Base-by-base conservation (phyloP, 768 basidiomycete genomes). In the Lactifluus piperatus region DNA sequence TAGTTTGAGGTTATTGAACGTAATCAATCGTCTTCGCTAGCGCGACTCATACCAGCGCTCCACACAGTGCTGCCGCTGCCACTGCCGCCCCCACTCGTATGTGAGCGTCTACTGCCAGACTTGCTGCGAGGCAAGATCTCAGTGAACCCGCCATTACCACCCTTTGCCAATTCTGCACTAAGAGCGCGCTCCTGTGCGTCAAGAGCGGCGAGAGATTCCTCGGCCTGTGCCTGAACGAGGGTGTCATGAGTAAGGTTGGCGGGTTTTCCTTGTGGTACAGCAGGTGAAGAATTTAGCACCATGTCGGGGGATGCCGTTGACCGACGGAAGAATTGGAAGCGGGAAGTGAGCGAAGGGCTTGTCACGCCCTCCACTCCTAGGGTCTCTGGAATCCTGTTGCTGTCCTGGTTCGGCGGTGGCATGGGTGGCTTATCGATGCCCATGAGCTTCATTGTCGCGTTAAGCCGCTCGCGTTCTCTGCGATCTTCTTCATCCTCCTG, bases 361-460 rank as follows among this genome's bases (percentile, higher is more conserved):
- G 69, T 62, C 20, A 74, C 70, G 5, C 60, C 64, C 14, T 70
- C 67, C 18, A 67, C 65, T 8, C 54, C 59, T 16, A 70, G 66
- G 29, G 55, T 55, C 14, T 53, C 65, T 3, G 78, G 76, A 16
- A 75, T 71, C 18, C 75, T 73, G 58, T 68, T 68, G 62, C 72
- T 74, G 60, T 77, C 78, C 67, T 74, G 74, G 60, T 74, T 67
- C 36, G 69, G 68, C 30, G 71, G 69, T 22, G 79, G 73, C 51
- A 76, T 67, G n/a, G 75, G 69, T 30, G 85, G 83, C 70, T 87
- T 75, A 49, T 81, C 84, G 60, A 95, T 91, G 5, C 95, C 95
- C 86, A 94, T 92, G 29, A 95, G 75, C 70, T 92, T 91, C 88
- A 98, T 89, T 27, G 92, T 91, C 16, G 91, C 91, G 63, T 87